Conservation (phyloP, 2,329 filamentous ascomycete genomes). For the Penicillium sp. region DNA sequence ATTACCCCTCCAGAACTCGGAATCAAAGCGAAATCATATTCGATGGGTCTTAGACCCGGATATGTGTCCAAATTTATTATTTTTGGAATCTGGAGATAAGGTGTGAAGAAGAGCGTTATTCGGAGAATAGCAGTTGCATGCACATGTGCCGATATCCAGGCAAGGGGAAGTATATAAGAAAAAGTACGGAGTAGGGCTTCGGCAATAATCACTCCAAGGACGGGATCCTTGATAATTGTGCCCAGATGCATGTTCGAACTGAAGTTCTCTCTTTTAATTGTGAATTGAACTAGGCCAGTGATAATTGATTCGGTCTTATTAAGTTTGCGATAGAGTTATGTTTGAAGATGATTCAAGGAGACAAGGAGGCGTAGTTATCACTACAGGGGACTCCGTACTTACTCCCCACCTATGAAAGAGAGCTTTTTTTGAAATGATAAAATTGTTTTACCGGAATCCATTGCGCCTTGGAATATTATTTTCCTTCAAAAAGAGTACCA, state of each 20-base stretch:
- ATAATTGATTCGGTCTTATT: neutral
- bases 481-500: too few species aligned
- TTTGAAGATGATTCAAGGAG: too few species aligned
- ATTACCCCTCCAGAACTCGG: neutral
- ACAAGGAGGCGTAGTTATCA: neutral
- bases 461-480: too few species aligned
- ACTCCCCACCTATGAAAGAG: too few species aligned
- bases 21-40: neutral
- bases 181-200: neutral
- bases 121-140: conserved; percentile 8
- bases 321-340: neutral
- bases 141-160: neutral
- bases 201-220: neutral
- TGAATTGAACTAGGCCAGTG: neutral
- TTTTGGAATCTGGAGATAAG: neutral
- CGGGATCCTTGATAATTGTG: neutral
- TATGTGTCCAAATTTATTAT: neutral
- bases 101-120: conserved; percentile 6
- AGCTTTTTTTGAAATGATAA: too few species aligned
- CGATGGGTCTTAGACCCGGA: neutral
- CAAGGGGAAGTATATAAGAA: neutral
- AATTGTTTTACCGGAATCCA: too few species aligned
- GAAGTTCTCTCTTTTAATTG: neutral
- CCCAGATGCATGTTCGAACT: neutral
- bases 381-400: too few species aligned